phyloP scores from a whole-genome alignment of 768 basidiomycete species.

The Pisolithus tinctorius region DNA sequence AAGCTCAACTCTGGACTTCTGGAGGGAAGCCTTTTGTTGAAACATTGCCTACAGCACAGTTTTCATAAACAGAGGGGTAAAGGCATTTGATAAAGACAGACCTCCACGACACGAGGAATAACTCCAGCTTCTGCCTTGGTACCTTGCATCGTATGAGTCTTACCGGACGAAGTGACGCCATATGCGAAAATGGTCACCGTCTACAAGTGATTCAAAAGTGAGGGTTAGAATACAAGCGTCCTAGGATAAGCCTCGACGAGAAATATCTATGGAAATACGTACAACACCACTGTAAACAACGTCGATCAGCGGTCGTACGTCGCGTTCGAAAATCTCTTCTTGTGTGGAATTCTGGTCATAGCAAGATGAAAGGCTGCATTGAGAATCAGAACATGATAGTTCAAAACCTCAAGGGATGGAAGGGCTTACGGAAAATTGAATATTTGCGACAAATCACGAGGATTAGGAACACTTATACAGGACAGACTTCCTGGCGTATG shows the following conservation, averaged over 20 bases:
- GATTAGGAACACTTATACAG: conserved; percentile 62
- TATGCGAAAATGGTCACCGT: conserved; percentile 87
- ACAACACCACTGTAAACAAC: conserved; percentile 74
- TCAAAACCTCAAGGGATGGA: neutral
- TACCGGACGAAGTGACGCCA: conserved; percentile 86
- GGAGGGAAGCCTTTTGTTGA: conserved; percentile 35
- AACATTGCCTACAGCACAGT: conserved; percentile 45
- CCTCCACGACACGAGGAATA: conserved; percentile 76
- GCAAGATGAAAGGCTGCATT: conserved; percentile 60
- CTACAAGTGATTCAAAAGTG: conserved; percentile 27
- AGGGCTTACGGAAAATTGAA: conserved; percentile 68
- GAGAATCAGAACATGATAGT: conserved; percentile 2
- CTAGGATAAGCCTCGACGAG: neutral
- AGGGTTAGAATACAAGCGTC: neutral
- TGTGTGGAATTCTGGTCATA: conserved; percentile 68
- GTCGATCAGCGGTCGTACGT: conserved; percentile 74
- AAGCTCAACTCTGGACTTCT: conserved; percentile 40
- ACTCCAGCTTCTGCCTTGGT: conserved; percentile 67
- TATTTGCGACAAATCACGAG: conserved; percentile 58
- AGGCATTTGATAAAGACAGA: conserved; percentile 24
- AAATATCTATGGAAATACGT: conserved; percentile 19
- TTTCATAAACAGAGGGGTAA: neutral
- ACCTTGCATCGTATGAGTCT: conserved; percentile 93
- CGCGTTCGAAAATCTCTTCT: conserved; percentile 68
- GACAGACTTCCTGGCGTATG: conserved; percentile 37